These are phyloP conservation scores for Tetrapisispora phaffii DNA, from an alignment of 805 yeast genomes.

Conservation along the genomic window DNA sequence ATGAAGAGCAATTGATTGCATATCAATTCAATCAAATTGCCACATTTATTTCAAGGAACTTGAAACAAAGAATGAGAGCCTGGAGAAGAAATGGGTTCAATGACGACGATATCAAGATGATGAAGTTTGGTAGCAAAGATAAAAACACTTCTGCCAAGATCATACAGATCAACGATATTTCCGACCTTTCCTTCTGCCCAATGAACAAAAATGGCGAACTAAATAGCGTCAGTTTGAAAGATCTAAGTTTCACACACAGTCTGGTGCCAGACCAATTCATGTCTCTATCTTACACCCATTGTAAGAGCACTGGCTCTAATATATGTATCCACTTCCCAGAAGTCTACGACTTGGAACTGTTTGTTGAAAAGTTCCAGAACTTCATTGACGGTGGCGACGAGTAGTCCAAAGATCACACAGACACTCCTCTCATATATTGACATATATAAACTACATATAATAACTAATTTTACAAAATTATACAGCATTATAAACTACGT, in stretches of 20 bases:
- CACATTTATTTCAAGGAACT: constrained; percentile 9
- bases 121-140: constrained; percentile 15
- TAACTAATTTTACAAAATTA: too few species aligned
- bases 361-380: constrained; percentile 22
- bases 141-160: constrained; percentile 3
- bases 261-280: constrained; percentile 15
- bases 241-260: constrained; percentile 19
- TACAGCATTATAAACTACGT: too few species aligned
- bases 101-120: constrained; percentile 23
- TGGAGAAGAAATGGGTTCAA: constrained; percentile 18
- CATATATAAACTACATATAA: too few species aligned
- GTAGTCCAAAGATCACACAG: neutral
- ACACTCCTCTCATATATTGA: too few species aligned
- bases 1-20: constrained; percentile 15
- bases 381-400: constrained; percentile 14
- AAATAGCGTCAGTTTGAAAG: constrained; percentile 5
- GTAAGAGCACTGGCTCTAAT: constrained; percentile 17
- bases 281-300: constrained; percentile 20
- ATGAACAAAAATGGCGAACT: neutral
- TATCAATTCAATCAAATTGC: constrained; percentile 19
- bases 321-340: constrained; percentile 24
- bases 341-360: constrained; percentile 18
- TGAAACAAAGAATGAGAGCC: constrained; percentile 12
- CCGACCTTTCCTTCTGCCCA: constrained; percentile 1
- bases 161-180: constrained; percentile 20